phyloP scores from a whole-genome alignment of 139 green algal genomes.

The Eudorina sp. region DNA sequence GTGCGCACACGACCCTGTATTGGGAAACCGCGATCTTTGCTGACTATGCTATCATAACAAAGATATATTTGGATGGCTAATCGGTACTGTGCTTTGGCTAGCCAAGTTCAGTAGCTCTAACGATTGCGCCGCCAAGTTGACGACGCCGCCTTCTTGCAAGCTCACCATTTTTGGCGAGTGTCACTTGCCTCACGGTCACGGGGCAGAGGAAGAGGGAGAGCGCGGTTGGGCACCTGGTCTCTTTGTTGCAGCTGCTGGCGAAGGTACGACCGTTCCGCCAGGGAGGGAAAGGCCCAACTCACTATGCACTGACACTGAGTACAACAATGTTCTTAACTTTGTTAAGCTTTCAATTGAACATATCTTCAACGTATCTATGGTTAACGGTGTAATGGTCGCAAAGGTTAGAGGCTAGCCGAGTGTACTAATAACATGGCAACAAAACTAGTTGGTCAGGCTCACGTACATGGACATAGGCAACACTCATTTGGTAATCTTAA shows the following conservation, averaged over 20 bases:
- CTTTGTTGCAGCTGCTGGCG: slow-evolving; percentile 15
- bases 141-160: neutral
- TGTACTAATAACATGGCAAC: neutral
- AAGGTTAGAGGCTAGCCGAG: no score
- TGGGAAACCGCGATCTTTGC: neutral
- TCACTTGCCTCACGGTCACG: slow-evolving; percentile 2
- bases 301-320: no score
- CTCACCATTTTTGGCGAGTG: slow-evolving; percentile 44
- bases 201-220: slow-evolving; percentile 42
- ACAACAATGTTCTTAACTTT: no score
- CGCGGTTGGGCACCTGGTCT: neutral
- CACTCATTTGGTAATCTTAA: neutral
- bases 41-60: neutral
- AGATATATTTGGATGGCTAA: neutral
- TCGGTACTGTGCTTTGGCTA: neutral
- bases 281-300: no score
- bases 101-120: neutral
- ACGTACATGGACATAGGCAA: neutral
- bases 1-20: slow-evolving; percentile 96
- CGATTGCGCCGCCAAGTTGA: neutral
- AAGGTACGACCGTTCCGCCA: no score
- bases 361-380: no score
- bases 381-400: no score
- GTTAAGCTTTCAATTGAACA: no score
- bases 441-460: neutral